Evolutionary conservation across 192 early-diverging fungal species (phyloP).

Genomic region (Dispira parvispora): DNA sequence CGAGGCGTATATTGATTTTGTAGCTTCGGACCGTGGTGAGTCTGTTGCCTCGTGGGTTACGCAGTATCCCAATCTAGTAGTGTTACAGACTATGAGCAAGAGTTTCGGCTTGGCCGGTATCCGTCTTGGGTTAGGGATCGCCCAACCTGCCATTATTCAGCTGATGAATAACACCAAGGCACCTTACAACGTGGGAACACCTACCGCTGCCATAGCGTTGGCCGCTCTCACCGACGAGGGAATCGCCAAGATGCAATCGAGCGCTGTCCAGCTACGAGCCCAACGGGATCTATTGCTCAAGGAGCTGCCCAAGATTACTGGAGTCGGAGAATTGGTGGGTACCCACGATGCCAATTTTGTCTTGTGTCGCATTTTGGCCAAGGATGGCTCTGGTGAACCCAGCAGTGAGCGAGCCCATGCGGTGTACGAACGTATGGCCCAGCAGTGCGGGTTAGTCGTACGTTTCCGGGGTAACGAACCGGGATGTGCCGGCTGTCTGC

Average conservation of each 20-base stretch:
- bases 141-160: conserved; percentile 57
- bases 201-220: conserved; percentile 59
- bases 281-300: conserved; percentile 53
- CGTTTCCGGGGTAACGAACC: conserved; percentile 82
- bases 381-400: conserved; percentile 32
- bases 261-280: conserved; percentile 34
- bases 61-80: conserved; percentile 83
- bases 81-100: conserved; percentile 97
- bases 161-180: conserved; percentile 97
- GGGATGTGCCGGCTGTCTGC: conserved; percentile 85
- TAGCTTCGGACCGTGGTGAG: conserved; percentile 38
- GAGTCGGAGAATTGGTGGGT: conserved; percentile 63
- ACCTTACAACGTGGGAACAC: conserved; percentile 93
- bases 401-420: conserved; percentile 50
- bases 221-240: conserved; percentile 59
- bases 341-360: conserved; percentile 94
- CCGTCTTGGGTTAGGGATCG: conserved; percentile 74
- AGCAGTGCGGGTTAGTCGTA: conserved; percentile 74
- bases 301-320: conserved; percentile 38
- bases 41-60: conserved; percentile 60
- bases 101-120: conserved; percentile 97
- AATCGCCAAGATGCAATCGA: conserved; percentile 44
- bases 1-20: conserved; percentile 98
- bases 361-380: conserved; percentile 60
- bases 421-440: conserved; percentile 75